Evolutionary conservation across 2,329 filamentous ascomycete genomes (phyloP).

Genomic region (Macrophomina tecta): DNA sequence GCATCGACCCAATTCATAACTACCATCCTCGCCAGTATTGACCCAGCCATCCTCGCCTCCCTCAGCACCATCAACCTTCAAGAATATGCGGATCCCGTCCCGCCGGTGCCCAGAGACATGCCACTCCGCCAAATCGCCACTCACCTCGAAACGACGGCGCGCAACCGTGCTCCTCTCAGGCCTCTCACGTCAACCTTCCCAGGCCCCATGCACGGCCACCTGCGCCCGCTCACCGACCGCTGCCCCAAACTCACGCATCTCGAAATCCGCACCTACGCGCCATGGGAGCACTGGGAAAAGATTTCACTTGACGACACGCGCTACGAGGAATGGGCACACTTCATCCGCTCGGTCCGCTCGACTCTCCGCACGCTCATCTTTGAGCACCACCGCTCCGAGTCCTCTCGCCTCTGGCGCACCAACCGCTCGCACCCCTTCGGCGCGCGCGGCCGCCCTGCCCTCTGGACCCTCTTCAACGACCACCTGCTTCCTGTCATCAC

Average conservation of each 20-base stretch:
- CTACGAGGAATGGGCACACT: conserved; percentile 17
- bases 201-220: conserved; percentile 5
- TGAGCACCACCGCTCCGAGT: conserved; percentile 14
- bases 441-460: conserved; percentile 3
- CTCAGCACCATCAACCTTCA: conserved; percentile 11
- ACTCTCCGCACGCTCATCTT: conserved; percentile 1
- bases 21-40: conserved; percentile 3
- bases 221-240: neutral
- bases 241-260: conserved; percentile 7
- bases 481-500: neutral
- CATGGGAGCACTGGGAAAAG: conserved; percentile 10
- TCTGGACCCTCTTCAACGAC: conserved; percentile 8
- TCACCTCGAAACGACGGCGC: neutral
- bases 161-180: neutral
- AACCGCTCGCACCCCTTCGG: conserved; percentile 16
- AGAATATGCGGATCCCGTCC: conserved; percentile 13
- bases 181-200: neutral
- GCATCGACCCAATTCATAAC: conserved; percentile 1
- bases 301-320: conserved; percentile 3
- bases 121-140: neutral
- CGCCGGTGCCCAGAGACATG: neutral
- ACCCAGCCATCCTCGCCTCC: neutral
- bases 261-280: conserved; percentile 15
- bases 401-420: conserved; percentile 3
- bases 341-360: neutral